Evolutionary conservation across 495 filamentous ascomycete genomes (phyloP).

Genomic region (Chaetomium fimeti): DNA sequence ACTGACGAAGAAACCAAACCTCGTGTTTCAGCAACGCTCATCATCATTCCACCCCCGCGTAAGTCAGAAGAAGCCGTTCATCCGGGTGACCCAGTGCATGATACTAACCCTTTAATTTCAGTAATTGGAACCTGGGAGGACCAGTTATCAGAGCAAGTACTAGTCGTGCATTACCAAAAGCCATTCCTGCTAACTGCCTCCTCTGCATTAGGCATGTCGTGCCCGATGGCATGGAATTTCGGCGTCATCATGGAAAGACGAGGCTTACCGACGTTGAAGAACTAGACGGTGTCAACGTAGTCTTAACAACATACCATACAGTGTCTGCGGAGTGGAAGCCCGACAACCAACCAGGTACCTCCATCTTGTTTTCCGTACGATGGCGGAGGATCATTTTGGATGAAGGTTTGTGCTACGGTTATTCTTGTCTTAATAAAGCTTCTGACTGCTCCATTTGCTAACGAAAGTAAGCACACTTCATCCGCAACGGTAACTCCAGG

Average conservation of each 20-base stretch:
- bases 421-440: background rate
- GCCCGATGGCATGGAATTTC: slow-evolving; percentile 28
- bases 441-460: background rate
- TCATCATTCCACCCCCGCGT: slow-evolving; percentile 43
- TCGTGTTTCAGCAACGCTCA: slow-evolving; percentile 22
- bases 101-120: slow-evolving; percentile 6
- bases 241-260: slow-evolving; percentile 36
- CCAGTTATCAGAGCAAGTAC: slow-evolving; percentile 31
- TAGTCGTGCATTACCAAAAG: background rate
- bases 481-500: slow-evolving; percentile 40
- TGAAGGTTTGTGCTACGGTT: background rate
- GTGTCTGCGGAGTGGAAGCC: slow-evolving; percentile 38
- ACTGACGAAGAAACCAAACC: background rate
- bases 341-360: slow-evolving; percentile 2
- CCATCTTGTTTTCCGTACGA: slow-evolving; percentile 29
- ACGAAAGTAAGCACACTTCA: slow-evolving; percentile 22
- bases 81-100: background rate
- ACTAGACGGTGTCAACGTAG: slow-evolving; percentile 27
- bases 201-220: slow-evolving; percentile 32
- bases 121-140: slow-evolving; percentile 42
- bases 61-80: slow-evolving; percentile 14
- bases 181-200: background rate
- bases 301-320: slow-evolving; percentile 46
- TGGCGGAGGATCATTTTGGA: slow-evolving; percentile 49
- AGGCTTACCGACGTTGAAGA: slow-evolving; percentile 19